These are phyloP conservation scores for Acanthamoeba healyi DNA, from an alignment of 208 protist species.

Conservation along the genomic window DNA sequence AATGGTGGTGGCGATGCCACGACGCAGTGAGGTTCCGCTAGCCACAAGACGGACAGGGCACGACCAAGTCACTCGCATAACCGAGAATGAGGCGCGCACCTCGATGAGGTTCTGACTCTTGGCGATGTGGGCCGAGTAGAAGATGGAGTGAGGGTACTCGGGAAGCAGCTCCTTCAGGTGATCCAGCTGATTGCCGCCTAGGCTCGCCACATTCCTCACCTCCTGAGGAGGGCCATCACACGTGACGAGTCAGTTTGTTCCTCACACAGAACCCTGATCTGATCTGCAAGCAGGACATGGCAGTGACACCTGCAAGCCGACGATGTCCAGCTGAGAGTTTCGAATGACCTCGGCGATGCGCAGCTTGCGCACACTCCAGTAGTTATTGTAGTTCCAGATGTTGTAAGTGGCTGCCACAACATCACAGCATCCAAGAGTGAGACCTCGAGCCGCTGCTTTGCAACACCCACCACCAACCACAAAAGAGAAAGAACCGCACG, in stretches of 20 bases:
- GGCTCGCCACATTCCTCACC: background rate
- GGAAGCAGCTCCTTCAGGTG: constrained; percentile 3
- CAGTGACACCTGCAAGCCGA: background rate
- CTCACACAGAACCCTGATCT: too few relatives aligned
- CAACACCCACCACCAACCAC: too few relatives aligned
- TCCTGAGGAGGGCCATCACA: background rate
- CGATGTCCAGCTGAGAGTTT: background rate
- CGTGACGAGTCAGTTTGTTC: too few relatives aligned
- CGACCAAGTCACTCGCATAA: background rate
- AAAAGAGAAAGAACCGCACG: background rate
- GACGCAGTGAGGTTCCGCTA: background rate
- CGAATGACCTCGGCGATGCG: constrained; percentile 20
- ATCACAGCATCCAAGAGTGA: background rate
- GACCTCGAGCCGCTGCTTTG: background rate
- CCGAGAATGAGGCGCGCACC: background rate
- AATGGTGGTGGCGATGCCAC: too few relatives aligned
- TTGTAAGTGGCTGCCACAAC: background rate
- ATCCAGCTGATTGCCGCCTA: constrained; percentile 23
- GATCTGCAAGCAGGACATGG: background rate
- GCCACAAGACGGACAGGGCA: too few relatives aligned
- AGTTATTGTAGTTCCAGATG: constrained; percentile 51
- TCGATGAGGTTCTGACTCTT: background rate
- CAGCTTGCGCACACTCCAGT: constrained; percentile 2
- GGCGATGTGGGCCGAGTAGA: constrained; percentile 10
- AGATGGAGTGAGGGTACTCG: constrained; percentile 3